phyloP scores from a whole-genome alignment of 2,329 filamentous ascomycete species.

The Lasiodiplodia gonubiensis region DNA sequence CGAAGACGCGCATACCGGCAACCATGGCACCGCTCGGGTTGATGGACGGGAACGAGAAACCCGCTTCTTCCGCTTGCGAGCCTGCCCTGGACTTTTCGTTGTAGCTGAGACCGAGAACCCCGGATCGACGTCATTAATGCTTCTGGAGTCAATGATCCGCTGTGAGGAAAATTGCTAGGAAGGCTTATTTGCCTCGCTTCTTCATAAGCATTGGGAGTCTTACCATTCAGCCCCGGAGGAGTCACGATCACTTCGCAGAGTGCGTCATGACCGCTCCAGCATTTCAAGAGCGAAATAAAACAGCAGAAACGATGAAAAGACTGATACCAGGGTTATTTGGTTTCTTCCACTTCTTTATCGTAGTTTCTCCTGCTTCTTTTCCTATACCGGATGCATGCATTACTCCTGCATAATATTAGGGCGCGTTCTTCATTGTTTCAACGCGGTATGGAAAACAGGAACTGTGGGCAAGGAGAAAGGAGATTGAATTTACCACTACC shows the following conservation, averaged over 20 bases:
- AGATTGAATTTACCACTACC: conserved; percentile 1
- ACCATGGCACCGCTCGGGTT: not conserved
- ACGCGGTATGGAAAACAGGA: not conserved
- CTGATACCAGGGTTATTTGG: conserved; percentile 9
- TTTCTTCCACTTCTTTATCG: not conserved
- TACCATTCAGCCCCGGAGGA: not conserved
- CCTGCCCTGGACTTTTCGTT: not conserved
- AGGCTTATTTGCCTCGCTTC: not conserved
- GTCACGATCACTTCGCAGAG: not conserved
- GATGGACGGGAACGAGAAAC: not conserved
- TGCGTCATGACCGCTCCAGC: not conserved
- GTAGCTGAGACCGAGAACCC: not conserved
- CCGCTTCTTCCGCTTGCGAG: not conserved
- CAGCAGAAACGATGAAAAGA: not conserved
- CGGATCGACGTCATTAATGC: not conserved
- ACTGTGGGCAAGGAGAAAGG: conserved; percentile 10
- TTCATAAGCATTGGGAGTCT: not conserved
- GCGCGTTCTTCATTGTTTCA: conserved; percentile 11
- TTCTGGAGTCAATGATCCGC: not conserved
- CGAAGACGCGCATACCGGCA: conserved; percentile 6
- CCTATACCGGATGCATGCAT: conserved; percentile 5
- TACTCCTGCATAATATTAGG: conserved; percentile 3
- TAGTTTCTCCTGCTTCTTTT: not conserved
- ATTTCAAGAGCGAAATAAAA: not conserved
- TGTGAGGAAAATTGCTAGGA: conserved; percentile 13